Percentiles rank a stretch among this genome's conserved stretches.
Conservation (phyloP, 2,329 filamentous ascomycete genomes). For the Alternaria rosae region DNA sequence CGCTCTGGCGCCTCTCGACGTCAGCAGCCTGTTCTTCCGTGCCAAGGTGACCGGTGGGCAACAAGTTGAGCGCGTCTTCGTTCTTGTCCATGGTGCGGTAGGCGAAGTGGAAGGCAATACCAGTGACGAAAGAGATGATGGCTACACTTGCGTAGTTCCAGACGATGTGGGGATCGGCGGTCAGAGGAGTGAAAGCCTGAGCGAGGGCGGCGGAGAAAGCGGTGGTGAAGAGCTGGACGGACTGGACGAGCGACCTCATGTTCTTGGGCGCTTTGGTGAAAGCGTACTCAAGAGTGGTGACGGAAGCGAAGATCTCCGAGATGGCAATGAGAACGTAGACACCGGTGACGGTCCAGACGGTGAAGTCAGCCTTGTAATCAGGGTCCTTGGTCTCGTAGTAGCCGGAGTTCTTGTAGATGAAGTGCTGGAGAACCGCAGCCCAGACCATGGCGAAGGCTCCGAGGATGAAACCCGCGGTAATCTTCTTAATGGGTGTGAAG, state of each 20-base stretch:
- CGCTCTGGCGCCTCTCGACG: conserved; percentile 37
- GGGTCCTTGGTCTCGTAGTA: conserved; percentile 51
- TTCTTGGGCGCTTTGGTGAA: conserved; percentile 75
- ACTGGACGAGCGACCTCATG: conserved; percentile 60
- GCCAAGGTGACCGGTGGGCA: conserved; percentile 48
- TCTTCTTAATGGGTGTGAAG: conserved; percentile 80
- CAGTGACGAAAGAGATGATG: conserved; percentile 46
- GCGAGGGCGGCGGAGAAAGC: conserved; percentile 44
- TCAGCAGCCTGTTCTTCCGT: conserved; percentile 38
- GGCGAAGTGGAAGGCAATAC: conserved; percentile 41
- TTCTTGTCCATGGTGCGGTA: conserved; percentile 45
- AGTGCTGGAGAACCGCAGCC: conserved; percentile 64
- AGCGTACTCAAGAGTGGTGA: conserved; percentile 75
- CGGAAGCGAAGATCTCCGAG: conserved; percentile 69
- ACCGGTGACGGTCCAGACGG: conserved; percentile 63
- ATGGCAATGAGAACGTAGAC: conserved; percentile 64
- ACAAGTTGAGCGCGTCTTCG: conserved; percentile 49
- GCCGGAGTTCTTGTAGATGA: conserved; percentile 64
- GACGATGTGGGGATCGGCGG: conserved; percentile 36
- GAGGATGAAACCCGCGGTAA: conserved; percentile 73
- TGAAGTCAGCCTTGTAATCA: conserved; percentile 55
- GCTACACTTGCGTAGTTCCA: conserved; percentile 49
- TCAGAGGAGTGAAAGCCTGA: conserved; percentile 40
- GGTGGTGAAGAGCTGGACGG: conserved; percentile 47
- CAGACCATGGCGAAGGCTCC: conserved; percentile 68